phyloP scores from a whole-genome alignment of 805 yeast species.

The Pichia deserticola region DNA sequence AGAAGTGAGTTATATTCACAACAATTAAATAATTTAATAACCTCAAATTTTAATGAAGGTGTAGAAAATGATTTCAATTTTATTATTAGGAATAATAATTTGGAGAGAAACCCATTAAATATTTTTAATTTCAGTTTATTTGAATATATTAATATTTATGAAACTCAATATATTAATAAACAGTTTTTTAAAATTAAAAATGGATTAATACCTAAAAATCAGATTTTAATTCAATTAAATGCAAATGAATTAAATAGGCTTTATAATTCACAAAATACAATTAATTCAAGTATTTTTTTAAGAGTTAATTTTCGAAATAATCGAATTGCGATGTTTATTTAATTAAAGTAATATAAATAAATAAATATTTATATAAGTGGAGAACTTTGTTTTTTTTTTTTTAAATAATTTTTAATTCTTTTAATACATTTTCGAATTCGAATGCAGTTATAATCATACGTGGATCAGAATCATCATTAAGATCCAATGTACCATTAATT shows the following conservation, averaged over 20 bases:
- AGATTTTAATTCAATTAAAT: neutral
- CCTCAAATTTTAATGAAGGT: no score
- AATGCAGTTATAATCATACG: slow-evolving; percentile 27
- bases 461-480: slow-evolving; percentile 17
- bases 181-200: neutral
- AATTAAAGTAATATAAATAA: neutral
- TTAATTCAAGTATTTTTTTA: neutral
- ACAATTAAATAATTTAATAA: no score
- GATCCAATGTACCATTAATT: slow-evolving; percentile 39
- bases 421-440: slow-evolving; percentile 16
- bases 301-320: neutral
- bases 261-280: neutral
- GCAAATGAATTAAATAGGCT: neutral
- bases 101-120: no score
- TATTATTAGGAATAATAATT: no score
- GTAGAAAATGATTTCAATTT: no score
- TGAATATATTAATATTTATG: no score
- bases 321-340: neutral
- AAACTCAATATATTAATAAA: no score
- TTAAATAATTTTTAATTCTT: slow-evolving; percentile 2
- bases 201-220: neutral
- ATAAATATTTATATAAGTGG: no score
- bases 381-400: no score
- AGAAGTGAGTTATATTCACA: no score
- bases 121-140: no score